Evolutionary conservation across 1,284 basidiomycete genomes (phyloP).

Genomic region (Tilletia setariae): DNA sequence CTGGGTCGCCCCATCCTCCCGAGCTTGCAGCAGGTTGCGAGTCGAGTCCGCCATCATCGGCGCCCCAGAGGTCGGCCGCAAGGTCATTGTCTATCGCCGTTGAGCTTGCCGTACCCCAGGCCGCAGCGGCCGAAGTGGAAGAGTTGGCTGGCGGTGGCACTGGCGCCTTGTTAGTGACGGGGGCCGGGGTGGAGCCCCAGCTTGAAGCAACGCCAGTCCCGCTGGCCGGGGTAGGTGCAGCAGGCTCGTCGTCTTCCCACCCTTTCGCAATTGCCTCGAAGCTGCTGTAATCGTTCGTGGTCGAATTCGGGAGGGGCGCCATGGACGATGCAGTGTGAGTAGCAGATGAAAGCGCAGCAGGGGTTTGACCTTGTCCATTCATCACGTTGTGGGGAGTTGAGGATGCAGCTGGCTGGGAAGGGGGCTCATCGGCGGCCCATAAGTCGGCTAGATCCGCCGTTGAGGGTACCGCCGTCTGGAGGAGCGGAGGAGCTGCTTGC

Average conservation of each 20-base stretch:
- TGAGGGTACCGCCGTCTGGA: too few relatives aligned
- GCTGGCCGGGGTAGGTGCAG: neutral
- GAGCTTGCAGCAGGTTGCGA: neutral
- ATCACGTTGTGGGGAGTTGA: too few relatives aligned
- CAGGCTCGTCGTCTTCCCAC: neutral
- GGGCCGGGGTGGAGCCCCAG: neutral
- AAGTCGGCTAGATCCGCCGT: too few relatives aligned
- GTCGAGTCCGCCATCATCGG: neutral
- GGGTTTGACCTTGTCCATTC: too few relatives aligned
- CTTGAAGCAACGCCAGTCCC: neutral
- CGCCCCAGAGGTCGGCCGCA: neutral
- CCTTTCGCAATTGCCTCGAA: neutral
- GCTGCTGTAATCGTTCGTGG: neutral
- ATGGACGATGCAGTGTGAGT: too few relatives aligned
- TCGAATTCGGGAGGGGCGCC: too few relatives aligned
- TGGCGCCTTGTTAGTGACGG: too few relatives aligned
- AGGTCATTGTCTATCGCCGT: neutral
- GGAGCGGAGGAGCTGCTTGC: neutral
- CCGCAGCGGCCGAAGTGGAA: neutral
- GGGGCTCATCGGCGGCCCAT: too few relatives aligned
- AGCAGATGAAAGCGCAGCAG: too few relatives aligned
- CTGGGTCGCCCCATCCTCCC: slow-evolving; percentile 1
- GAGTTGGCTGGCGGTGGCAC: too few relatives aligned
- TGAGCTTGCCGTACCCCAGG: neutral
- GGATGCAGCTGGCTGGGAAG: too few relatives aligned